These are phyloP conservation scores for Excoecaria agallocha DNA, from an alignment of 345 rosid genomes.

Conservation along the genomic window DNA sequence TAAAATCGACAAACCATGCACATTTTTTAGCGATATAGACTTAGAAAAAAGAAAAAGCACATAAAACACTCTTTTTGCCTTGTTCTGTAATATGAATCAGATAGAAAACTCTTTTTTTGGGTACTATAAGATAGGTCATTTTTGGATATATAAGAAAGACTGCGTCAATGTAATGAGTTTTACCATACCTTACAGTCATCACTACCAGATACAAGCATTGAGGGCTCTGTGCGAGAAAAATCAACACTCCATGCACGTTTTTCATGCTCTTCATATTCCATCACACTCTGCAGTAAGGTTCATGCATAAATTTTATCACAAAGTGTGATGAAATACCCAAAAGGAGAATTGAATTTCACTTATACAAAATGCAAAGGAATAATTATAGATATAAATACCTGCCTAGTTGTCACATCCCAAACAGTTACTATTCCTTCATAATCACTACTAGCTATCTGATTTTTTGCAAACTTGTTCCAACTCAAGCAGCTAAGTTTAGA, in stretches of 20 bases:
- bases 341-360: not conserved
- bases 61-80: not conserved
- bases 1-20: constrained; percentile 99
- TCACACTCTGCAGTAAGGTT: constrained; percentile 56
- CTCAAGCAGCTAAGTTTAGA: constrained; percentile 98
- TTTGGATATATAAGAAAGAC: not conserved
- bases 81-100: constrained; percentile 6
- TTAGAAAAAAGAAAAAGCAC: not conserved
- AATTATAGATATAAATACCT: constrained; percentile 37
- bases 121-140: not conserved
- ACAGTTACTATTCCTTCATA: constrained; percentile 98
- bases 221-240: constrained; percentile 84
- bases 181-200: constrained; percentile 87
- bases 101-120: not conserved
- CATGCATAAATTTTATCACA: not conserved
- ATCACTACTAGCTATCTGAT: constrained; percentile 97
- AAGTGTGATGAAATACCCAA: constrained; percentile 2
- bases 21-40: constrained; percentile 40
- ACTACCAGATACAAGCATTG: constrained; percentile 98
- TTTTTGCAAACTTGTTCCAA: constrained; percentile 92
- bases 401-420: constrained; percentile 96
- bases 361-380: not conserved
- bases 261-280: constrained; percentile 99
- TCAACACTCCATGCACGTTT: constrained; percentile 99
- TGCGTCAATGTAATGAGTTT: constrained; percentile 3